These are phyloP conservation scores for Perkinsus marinus DNA, from an alignment of 169 alveolate species.

Conservation along the genomic window DNA sequence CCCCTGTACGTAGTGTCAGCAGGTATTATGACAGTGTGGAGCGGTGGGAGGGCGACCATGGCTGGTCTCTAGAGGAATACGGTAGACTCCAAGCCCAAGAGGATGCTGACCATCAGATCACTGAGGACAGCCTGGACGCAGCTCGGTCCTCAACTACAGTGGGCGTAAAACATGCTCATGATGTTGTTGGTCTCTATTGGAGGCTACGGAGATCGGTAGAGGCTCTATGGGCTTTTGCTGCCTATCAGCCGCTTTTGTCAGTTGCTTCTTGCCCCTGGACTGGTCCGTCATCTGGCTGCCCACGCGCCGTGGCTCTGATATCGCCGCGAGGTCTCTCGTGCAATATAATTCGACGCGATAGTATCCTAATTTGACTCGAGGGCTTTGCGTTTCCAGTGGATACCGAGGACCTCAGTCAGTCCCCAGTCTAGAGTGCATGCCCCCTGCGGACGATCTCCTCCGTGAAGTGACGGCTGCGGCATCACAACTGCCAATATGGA, in stretches of 20 bases:
- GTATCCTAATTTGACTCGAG: no score
- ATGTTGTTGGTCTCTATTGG: neutral
- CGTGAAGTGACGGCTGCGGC: neutral
- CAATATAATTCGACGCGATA: no score
- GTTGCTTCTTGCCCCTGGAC: neutral
- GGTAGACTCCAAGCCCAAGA: neutral
- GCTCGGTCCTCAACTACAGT: no score
- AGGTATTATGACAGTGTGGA: neutral
- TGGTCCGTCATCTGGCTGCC: neutral
- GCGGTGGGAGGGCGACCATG: neutral
- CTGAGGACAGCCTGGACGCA: no score
- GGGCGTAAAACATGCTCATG: neutral
- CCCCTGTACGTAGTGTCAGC: neutral
- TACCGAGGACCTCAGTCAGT: no score
- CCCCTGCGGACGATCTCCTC: neutral
- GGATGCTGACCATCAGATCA: no score
- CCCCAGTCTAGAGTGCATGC: no score
- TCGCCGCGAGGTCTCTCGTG: no score
- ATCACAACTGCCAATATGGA: neutral
- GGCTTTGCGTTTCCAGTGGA: no score
- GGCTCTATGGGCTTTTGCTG: neutral
- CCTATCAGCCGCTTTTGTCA: neutral
- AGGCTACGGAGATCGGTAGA: neutral
- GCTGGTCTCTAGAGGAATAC: neutral
- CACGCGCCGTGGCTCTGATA: neutral